Evolutionary conservation across 2,329 filamentous ascomycete species (phyloP), one percentile per base, ranked within the genome.

Genomic region (Fusarium goolgardi): DNA sequence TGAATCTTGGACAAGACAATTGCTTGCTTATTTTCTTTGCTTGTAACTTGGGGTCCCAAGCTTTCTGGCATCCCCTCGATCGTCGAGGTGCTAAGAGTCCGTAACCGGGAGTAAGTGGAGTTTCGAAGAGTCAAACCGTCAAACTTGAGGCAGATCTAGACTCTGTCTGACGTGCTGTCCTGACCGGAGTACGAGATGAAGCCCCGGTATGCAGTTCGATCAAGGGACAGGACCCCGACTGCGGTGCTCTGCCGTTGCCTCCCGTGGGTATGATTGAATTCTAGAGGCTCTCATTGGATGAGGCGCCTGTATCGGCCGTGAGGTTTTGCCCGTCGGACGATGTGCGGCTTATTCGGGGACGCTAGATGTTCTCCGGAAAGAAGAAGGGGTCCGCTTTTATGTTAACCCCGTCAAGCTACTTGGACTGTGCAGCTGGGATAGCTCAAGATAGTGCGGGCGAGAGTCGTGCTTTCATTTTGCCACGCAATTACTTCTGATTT

Each of bases 31-130:
- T 37, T 51, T 51, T 40, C 34, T 40, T 35, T 51, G 13, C n/a
- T 23, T 29, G 8, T 6, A 5, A 39, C n/a, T 21, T 21, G 23
- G 21, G 10, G 32, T 40, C 34, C 20, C 13, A 23, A 29, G 23
- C 9, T 51, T 51, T 51, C 47, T 29, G 47, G 23, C 18, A 51
- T 5, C 16, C 34, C n/a, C 13, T 31, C 2, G 23, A 51, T 39
- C 32, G 35, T 51, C 50, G n/a, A 55, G 6, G 21, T 63, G 40
- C 52, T 52, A 40, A 55, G 50, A 41, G 44, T 62, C 50, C 39
- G 61, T 51, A 69, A 41, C 23, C 47, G 61, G 51, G 65, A 69
- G 61, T 40, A 58, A 43, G 65, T 66, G 65, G 65, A 59, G 52
- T 40, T 46, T 45, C 18, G 20, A 61, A 21, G 47, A 54, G 47